These are phyloP conservation scores for Fusarium anguioides DNA, from an alignment of 2,329 filamentous ascomycete species.

Conservation along the genomic window DNA sequence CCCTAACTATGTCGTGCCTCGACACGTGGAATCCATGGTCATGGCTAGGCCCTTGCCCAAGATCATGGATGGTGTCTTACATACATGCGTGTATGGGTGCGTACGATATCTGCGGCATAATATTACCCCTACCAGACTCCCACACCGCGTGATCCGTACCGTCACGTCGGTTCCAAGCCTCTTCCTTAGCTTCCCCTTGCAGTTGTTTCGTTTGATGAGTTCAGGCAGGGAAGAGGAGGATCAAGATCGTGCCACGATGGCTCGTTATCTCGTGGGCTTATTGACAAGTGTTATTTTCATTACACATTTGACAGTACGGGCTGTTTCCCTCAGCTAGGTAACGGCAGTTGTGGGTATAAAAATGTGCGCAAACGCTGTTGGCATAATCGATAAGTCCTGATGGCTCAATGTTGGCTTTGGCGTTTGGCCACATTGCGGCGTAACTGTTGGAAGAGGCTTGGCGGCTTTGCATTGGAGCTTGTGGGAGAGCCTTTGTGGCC, in stretches of 20 bases:
- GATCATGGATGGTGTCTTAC: slow-evolving; percentile 27
- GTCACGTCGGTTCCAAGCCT: slow-evolving; percentile 4
- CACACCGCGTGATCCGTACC: slow-evolving; percentile 21
- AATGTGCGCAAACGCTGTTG: slow-evolving; percentile 42
- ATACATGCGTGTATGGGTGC: neutral
- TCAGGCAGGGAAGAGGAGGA: neutral
- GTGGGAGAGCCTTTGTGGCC: neutral
- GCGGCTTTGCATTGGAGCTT: slow-evolving; percentile 9
- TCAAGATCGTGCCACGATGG: slow-evolving; percentile 1
- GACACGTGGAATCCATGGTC: slow-evolving; percentile 23
- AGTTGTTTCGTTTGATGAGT: neutral
- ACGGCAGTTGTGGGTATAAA: slow-evolving; percentile 40
- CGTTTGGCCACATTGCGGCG: slow-evolving; percentile 7
- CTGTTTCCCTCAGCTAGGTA: slow-evolving; percentile 32
- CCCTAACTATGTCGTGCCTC: neutral
- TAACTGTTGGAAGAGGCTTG: neutral
- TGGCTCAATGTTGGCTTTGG: slow-evolving; percentile 2
- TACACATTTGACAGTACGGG: slow-evolving; percentile 43
- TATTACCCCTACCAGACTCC: slow-evolving; percentile 19
- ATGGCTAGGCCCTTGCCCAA: slow-evolving; percentile 13
- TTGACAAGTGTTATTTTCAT: neutral
- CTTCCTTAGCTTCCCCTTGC: neutral
- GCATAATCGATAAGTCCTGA: slow-evolving; percentile 35
- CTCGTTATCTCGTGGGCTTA: neutral
- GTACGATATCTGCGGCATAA: slow-evolving; percentile 1